Base-by-base conservation (phyloP, 805 yeast genomes). In the Naumovozyma castellii region DNA sequence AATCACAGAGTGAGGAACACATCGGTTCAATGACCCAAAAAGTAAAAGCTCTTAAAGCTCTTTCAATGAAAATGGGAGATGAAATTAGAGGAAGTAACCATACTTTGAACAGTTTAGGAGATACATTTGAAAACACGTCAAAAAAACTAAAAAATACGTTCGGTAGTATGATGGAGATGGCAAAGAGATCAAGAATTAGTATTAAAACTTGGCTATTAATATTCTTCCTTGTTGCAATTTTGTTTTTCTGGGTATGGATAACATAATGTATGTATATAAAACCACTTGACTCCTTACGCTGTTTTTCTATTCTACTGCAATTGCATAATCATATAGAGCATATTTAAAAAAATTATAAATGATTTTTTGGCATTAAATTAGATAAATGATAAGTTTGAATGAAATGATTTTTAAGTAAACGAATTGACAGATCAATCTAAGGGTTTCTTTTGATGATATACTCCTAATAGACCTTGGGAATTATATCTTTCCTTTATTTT, bases 1-100 rank as follows among this genome's bases (percentile, higher is more conserved):
- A 81, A 54, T 68, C 80, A 3, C 88, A 81, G 53, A 72, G 72
- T 44, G 83, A 76, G 28, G 80, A 76, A 41, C 75, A 78, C 38
- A 56, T 76, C 47, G 66, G 68, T 17, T 61, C 69, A 2, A 72
- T 81, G 71, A 65, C 72, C 27, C 68, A 71, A 31, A 76, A 74
- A 46, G 68, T 81, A 16, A 60, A 66, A 36, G 65, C 75, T 20
- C 60, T 81, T 40, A 80, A 79, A 53, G 71, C 70, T 35, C 58
- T 79, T 18, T 69, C 81, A 2, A 36, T 69, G 35, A 69, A 63
- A 47, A 80, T 80, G 72, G 84, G 84, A 13, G 77, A 72, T 43
- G 83, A 80, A 53, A 81, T 80, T 32, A 68, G 72, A 29, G 71
- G 71, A 22, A 70, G 78, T 22, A 69, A 68, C 46, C 59, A 68